Percentiles rank a stretch among this genome's conserved stretches.
These are phyloP conservation scores for Rhipidocladum racemiflorum DNA, from an alignment of 176 grass and related monocot genomes.

Conservation along the genomic window DNA sequence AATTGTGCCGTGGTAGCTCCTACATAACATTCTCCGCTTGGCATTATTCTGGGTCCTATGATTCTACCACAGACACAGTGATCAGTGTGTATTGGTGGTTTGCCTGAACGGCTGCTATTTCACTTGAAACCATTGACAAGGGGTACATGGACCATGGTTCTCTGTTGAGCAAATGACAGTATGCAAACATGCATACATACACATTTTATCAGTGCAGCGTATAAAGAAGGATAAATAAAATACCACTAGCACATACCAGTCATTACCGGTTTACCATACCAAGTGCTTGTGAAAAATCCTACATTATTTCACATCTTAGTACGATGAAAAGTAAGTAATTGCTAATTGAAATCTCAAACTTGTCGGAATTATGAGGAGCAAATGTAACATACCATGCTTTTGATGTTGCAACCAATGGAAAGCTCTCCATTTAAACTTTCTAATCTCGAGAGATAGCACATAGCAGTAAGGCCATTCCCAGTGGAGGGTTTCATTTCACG, in stretches of 20 bases:
- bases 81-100: neutral
- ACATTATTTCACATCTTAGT: neutral
- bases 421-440: slow-evolving; percentile 53
- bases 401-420: slow-evolving; percentile 58
- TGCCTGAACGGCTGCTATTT: neutral
- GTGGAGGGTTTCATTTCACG: too few relatives aligned
- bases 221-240: neutral
- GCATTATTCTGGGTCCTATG: neutral
- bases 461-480: too few relatives aligned
- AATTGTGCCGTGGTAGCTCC: neutral
- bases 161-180: neutral
- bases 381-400: slow-evolving; percentile 46
- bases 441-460: slow-evolving; percentile 32
- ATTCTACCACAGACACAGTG: neutral
- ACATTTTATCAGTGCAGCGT: neutral
- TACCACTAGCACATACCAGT: neutral
- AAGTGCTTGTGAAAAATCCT: neutral
- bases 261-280: neutral
- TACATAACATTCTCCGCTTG: neutral
- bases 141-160: neutral
- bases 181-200: neutral
- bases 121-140: neutral
- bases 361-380: neutral
- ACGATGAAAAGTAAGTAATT: neutral
- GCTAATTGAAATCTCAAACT: neutral